Percentiles rank a stretch among this genome's conserved stretches.
Evolutionary conservation across 495 filamentous ascomycete species (phyloP).

Genomic region (Penicillium maclennaniae): DNA sequence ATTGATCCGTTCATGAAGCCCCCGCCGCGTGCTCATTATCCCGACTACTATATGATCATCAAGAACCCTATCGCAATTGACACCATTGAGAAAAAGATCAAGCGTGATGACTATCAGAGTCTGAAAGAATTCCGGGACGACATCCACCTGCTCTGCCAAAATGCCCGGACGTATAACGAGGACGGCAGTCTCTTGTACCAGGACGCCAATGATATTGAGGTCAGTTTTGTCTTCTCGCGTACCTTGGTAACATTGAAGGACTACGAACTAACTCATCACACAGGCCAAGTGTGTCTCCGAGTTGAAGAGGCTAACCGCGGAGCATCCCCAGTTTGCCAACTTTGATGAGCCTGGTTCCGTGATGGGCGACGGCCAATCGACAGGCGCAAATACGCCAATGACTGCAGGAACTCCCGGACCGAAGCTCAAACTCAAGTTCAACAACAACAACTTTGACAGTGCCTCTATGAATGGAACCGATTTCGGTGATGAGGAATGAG

Average conservation of each 20-base stretch:
- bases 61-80: slow-evolving; percentile 90
- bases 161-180: slow-evolving; percentile 94
- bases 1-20: slow-evolving; percentile 93
- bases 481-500: slow-evolving; percentile 36
- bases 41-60: slow-evolving; percentile 93
- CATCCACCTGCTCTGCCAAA: slow-evolving; percentile 76
- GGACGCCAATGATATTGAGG: slow-evolving; percentile 92
- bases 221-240: slow-evolving; percentile 39
- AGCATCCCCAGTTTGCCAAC: slow-evolving; percentile 68
- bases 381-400: slow-evolving; percentile 67
- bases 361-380: slow-evolving; percentile 58
- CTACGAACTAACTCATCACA: neutral
- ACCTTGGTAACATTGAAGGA: neutral
- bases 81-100: slow-evolving; percentile 87
- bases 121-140: slow-evolving; percentile 77
- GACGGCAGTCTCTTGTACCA: slow-evolving; percentile 85
- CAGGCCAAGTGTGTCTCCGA: slow-evolving; percentile 65
- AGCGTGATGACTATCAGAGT: slow-evolving; percentile 83
- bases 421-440: slow-evolving; percentile 58
- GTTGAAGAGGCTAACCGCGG: slow-evolving; percentile 64
- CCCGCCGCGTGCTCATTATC: slow-evolving; percentile 79
- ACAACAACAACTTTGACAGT: slow-evolving; percentile 41
- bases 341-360: slow-evolving; percentile 56
- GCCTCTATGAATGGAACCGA: slow-evolving; percentile 28
- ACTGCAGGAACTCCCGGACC: slow-evolving; percentile 48